A percentile compares a stretch with the other conserved stretches of the same genome.
These are phyloP conservation scores for Colletotrichum eleusines DNA, from an alignment of 2,329 filamentous ascomycete species.

Conservation along the genomic window DNA sequence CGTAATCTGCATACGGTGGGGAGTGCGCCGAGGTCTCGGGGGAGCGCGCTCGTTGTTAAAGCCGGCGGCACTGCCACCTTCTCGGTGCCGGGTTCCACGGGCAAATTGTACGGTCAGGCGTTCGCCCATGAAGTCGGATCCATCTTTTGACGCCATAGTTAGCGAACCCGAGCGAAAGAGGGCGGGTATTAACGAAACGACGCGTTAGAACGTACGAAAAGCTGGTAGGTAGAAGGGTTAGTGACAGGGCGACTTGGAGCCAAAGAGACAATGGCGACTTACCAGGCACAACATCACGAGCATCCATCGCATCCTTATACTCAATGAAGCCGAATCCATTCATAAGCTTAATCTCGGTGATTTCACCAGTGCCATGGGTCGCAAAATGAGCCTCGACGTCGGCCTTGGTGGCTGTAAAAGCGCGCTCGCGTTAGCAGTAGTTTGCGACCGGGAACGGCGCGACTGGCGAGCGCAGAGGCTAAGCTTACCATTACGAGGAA, in stretches of 20 bases:
- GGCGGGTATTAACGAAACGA: background rate
- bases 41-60: constrained; percentile 66
- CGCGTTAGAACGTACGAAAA: constrained; percentile 67
- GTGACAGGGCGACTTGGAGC: background rate
- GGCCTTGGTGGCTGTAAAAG: constrained; percentile 85
- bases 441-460: background rate
- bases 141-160: constrained; percentile 71
- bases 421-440: constrained; percentile 19
- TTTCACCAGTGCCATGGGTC: constrained; percentile 95
- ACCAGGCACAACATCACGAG: constrained; percentile 98
- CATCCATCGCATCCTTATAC: constrained; percentile 98
- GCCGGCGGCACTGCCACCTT: constrained; percentile 52
- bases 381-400: constrained; percentile 97
- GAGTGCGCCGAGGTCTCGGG: constrained; percentile 89
- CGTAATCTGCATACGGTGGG: constrained; percentile 96
- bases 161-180: constrained; percentile 42
- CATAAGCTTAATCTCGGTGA: constrained; percentile 99
- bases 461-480: constrained; percentile 31
- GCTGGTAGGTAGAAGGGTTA: constrained; percentile 54
- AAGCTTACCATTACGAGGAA: constrained; percentile 90
- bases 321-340: constrained; percentile 99
- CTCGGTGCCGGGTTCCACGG: constrained; percentile 78
- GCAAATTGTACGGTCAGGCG: constrained; percentile 98
- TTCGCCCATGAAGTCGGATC: constrained; percentile 97
- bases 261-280: constrained; percentile 55